Base-by-base conservation (phyloP, 192 early-diverging fungal species). In the Umbelopsis ramanniana region DNA sequence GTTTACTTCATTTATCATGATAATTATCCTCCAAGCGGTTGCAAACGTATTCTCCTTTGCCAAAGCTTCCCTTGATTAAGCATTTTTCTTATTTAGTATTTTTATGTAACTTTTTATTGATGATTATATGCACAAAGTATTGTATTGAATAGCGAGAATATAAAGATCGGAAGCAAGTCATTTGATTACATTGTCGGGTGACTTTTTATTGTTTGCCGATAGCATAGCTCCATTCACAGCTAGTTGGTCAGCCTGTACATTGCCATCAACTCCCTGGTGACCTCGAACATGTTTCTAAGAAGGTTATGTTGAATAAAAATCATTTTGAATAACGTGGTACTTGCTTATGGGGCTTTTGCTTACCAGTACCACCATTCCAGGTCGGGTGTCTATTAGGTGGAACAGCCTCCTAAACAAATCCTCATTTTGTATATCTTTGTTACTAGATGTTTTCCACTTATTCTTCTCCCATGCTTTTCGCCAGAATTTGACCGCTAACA, bases 161-260 rank as follows among this genome's bases (percentile, higher is more conserved):
- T 37, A 37, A 35, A 12, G 15, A 0, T 26, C 26, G 33, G 23
- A 35, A 33, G 11, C 17, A 35, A 37, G 26, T 63, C 57, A 50
- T 50, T 50, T 50, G 48, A 50, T 21, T 12, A 50, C n/a, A 50
- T 19, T 50, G n/a, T 63, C 26, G 0, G 2, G 11, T 17, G 15
- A 29, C 35, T 7, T 19, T n/a, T 37, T 63, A 2, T 17, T 29
- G 5, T 35, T 29, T 19, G 57, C 57, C 33, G 57, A 22, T 14
- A 37, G 26, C 1, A 37, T 11, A 33, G 92, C 90, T n/a, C 95
- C 96, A 9, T 70, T 46, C 9, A 89, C 89, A 5, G 96, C 96
- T 24, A 97, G 78, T 45, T 43, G 46, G 75, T 96, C 95, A 0
- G 96, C 96, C 67, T 71, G 84, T 72, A 95, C 93, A 78, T 96